Conservation (phyloP, 768 basidiomycete species). For the Boletus insuetus region DNA sequence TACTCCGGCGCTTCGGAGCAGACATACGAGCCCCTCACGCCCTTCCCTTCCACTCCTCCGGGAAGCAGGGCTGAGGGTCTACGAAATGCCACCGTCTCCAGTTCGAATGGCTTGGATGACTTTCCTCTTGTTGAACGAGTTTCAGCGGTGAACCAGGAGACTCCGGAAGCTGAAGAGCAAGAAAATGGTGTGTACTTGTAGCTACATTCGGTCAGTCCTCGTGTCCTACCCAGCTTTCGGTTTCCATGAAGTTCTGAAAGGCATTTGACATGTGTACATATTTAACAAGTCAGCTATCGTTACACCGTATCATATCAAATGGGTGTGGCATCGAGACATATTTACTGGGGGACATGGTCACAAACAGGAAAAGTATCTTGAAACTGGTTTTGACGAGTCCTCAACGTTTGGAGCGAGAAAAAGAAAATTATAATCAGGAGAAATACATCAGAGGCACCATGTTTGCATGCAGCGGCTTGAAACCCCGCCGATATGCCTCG, state of each 20-base stretch:
- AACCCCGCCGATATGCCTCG: constrained; percentile 49
- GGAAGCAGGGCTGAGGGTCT: neutral
- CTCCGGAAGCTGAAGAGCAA: neutral
- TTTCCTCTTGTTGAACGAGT: neutral
- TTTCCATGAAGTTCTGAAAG: neutral
- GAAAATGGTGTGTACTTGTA: constrained; percentile 30
- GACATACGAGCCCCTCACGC: neutral
- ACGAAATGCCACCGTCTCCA: constrained; percentile 3
- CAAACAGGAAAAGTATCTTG: neutral
- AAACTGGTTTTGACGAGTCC: neutral
- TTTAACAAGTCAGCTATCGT: neutral
- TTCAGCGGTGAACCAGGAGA: neutral
- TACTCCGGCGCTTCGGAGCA: constrained; percentile 36
- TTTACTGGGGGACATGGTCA: neutral
- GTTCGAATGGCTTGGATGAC: constrained; percentile 17
- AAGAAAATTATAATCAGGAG: constrained; percentile 29
- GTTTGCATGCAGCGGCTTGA: constrained; percentile 53
- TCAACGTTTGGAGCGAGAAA: neutral
- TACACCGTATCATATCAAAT: neutral
- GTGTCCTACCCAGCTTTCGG: neutral
- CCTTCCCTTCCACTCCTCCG: neutral
- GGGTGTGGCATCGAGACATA: neutral
- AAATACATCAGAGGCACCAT: constrained; percentile 61
- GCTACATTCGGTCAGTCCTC: neutral
- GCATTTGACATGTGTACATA: neutral